phyloP scores from a whole-genome alignment of 2,329 filamentous ascomycete genomes.

The Myotisia sp. region DNA sequence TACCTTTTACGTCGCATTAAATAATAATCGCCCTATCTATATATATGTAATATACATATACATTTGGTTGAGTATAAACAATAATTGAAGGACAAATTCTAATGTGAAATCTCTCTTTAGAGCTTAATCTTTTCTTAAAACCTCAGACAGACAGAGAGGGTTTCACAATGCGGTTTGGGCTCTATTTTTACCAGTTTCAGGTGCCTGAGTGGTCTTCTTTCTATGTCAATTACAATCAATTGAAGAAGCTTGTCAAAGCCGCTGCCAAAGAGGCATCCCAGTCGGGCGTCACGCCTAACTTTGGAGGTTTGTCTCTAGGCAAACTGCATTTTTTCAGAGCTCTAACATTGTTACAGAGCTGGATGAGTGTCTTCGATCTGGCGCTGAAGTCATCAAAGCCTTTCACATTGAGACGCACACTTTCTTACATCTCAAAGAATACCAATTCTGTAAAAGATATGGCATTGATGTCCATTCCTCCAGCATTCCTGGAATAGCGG shows the following conservation, averaged over 20 bases:
- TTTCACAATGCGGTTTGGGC: slow-evolving; percentile 20
- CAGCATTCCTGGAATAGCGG: not conserved
- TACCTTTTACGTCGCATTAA: too few species aligned
- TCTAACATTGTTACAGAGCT: not conserved
- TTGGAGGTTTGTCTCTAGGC: slow-evolving; percentile 8
- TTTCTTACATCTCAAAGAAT: too few species aligned
- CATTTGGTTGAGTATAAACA: too few species aligned
- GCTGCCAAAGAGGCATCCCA: not conserved
- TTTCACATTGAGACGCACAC: too few species aligned
- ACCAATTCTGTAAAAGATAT: too few species aligned
- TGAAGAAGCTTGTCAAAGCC: slow-evolving; percentile 14
- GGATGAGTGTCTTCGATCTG: not conserved
- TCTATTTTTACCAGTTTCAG: slow-evolving; percentile 16
- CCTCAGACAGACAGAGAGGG: too few species aligned
- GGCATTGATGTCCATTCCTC: not conserved
- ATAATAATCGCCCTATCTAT: too few species aligned
- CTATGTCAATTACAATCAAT: slow-evolving; percentile 19
- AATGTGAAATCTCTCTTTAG: too few species aligned
- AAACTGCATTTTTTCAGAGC: not conserved
- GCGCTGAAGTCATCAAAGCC: not conserved
- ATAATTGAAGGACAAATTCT: too few species aligned
- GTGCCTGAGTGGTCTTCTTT: slow-evolving; percentile 18
- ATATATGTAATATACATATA: too few species aligned
- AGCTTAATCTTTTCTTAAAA: too few species aligned
- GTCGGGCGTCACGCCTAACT: not conserved